phyloP scores from a whole-genome alignment of 148 eudicot species.

The Rhododendron vialii region DNA sequence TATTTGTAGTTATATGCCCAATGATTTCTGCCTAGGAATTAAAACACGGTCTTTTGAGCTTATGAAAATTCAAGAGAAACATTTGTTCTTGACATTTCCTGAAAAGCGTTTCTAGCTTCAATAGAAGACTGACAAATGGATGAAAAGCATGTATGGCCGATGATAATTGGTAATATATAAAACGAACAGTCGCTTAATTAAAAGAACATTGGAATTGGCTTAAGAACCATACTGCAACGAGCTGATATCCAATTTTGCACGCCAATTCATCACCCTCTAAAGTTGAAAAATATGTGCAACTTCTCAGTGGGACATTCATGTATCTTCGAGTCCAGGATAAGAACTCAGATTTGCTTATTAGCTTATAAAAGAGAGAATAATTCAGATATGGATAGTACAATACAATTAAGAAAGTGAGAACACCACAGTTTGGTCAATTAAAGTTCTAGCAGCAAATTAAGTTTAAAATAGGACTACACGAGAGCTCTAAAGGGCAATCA shows the following conservation, averaged over 20 bases:
- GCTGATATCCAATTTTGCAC: not conserved
- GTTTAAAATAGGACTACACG: too few species aligned
- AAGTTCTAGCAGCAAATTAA: not conserved
- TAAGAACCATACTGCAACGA: not conserved
- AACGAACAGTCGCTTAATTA: too few species aligned
- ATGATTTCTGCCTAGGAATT: not conserved
- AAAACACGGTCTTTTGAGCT: not conserved
- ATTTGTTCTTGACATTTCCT: not conserved
- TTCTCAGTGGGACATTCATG: not conserved
- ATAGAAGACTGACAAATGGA: not conserved
- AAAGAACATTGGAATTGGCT: not conserved
- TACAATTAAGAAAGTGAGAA: too few species aligned
- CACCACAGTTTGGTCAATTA: too few species aligned
- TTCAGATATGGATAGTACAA: not conserved
- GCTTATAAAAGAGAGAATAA: not conserved
- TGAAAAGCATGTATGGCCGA: not conserved
- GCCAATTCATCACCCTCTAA: not conserved
- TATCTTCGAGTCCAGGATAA: not conserved
- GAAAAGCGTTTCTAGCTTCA: not conserved
- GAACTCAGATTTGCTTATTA: not conserved
- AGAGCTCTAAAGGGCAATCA: not conserved
- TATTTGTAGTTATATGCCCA: not conserved
- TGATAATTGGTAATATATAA: not conserved
- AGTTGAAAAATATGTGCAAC: not conserved
- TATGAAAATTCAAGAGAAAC: not conserved